A percentile compares a stretch with the other conserved stretches of the same genome.
phyloP scores from a whole-genome alignment of 2,329 filamentous ascomycete species.

The Malbranchea cinnamomea region DNA sequence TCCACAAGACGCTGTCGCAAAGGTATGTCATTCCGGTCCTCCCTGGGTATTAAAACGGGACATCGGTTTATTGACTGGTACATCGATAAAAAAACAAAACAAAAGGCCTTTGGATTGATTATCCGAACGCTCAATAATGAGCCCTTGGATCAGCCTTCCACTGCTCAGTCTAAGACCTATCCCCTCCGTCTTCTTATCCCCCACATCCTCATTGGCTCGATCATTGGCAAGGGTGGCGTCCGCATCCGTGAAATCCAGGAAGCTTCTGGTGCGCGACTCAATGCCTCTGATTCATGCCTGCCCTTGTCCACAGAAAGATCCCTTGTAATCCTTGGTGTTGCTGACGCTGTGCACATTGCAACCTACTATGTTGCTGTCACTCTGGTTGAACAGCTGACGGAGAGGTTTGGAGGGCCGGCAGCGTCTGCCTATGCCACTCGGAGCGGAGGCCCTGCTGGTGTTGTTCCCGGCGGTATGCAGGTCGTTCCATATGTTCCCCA shows the following conservation, averaged over 20 bases:
- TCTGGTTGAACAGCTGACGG: constrained; percentile 91
- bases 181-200: constrained; percentile 89
- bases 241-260: constrained; percentile 98
- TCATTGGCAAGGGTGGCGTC: constrained; percentile 93
- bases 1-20: constrained; percentile 88
- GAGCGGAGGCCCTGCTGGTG: constrained; percentile 81
- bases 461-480: constrained; percentile 94
- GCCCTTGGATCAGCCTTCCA: constrained; percentile 73
- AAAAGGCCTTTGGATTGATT: constrained; percentile 85
- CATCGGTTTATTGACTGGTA: constrained; percentile 6
- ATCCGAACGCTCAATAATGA: constrained; percentile 98
- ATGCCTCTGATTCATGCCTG: constrained; percentile 88
- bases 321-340: constrained; percentile 93
- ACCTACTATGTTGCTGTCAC: constrained; percentile 98
- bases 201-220: constrained; percentile 93
- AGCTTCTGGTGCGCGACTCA: constrained; percentile 86
- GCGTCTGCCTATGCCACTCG: constrained; percentile 96
- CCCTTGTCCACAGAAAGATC: constrained; percentile 93
- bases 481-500: constrained; percentile 97
- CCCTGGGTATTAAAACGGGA: constrained; percentile 1
- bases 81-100: constrained; percentile 11
- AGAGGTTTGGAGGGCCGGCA: constrained; percentile 87
- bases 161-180: constrained; percentile 90
- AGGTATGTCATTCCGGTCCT: constrained; percentile 42
- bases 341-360: constrained; percentile 95